Base-by-base conservation (phyloP, 179 eudicot species). In the Gypsophila paniculata region DNA sequence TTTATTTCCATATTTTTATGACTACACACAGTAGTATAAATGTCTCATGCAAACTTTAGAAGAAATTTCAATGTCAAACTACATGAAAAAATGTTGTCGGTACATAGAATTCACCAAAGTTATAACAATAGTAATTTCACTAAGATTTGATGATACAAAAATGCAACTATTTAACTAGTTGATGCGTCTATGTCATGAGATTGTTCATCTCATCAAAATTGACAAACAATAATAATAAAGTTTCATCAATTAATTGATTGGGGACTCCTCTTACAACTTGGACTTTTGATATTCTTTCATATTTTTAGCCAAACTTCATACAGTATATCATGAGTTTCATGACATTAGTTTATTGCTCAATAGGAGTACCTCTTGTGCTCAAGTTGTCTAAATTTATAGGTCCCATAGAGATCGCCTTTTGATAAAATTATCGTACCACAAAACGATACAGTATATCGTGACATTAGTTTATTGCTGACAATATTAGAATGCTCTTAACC, bases 261-360 rank as follows among this genome's bases (percentile, higher is more conserved):
- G n/a, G n/a, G n/a, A n/a, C n/a, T n/a, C n/a, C n/a, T n/a, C n/a
- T n/a, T n/a, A n/a, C n/a, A n/a, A n/a, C n/a, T n/a, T n/a, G n/a
- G n/a, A n/a, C n/a, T n/a, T n/a, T n/a, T n/a, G n/a, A n/a, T 54
- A 22, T 12, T 6, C n/a, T 73, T 65, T 51, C 76, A 65, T 65
- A 22, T 36, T 34, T 52, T 52, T 39, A 38, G 62, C 39, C 21
- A 1, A 64, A 63, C 11, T 54, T 36, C 38, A 44, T 26, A n/a
- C n/a, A n/a, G n/a, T n/a, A n/a, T n/a, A n/a, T n/a, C n/a, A n/a
- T n/a, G n/a, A n/a, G n/a, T n/a, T n/a, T n/a, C n/a, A n/a, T n/a
- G n/a, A n/a, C n/a, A n/a, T n/a, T n/a, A n/a, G n/a, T n/a, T n/a
- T n/a, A n/a, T n/a, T n/a, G n/a, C n/a, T n/a, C n/a, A n/a, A n/a